Evolutionary conservation across 805 yeast species (phyloP), one percentile per base, ranked within the genome.

Genomic region (Hanseniaspora vineae): DNA sequence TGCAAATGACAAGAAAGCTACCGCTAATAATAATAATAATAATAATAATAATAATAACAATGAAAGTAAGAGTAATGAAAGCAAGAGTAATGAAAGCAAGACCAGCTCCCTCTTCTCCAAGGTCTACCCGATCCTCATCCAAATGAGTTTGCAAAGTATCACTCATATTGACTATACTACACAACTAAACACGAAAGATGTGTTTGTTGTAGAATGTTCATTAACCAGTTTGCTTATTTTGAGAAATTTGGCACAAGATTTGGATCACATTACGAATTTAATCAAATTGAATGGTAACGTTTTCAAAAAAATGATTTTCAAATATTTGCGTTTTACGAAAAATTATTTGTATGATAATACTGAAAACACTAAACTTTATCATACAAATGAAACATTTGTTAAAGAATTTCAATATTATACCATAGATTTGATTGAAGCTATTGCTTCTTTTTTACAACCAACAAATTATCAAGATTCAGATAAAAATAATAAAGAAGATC

Each of bases 231-330:
- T 64, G 19, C 50, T 92, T 42, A 76, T 84, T 17, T 67, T 92
- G 49, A 73, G 97, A 58, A 92, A 92, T 62, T 66, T 85, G 43
- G 76, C 85, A 2, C 95, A 90, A 59, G 96, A 88, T 60, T 74
- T 84, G 12, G 82, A 75, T 42, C 84, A 86, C 57, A 92, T 95
- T 40, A 87, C 84, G 59, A 71, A 81, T 58, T 66, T 92, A 51
- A 35, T 48, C 12, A 48, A 44, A 44, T 19, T 15, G 32, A 31
- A 47, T 44, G 44, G 31, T 19, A 11, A 14, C 44, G 10, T 20
- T 39, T n/a, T 43, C 44, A 6, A 32, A 20, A 32, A 23, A n/a
- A 31, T 23, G 13, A 29, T 42, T 32, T 19, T 48, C 6, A 29
- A 35, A 17, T 17, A 44, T 23, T 48, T 44, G 13, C 14, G 31